Base-by-base conservation (phyloP, 768 basidiomycete genomes). In the Calocybe gangraenosa region DNA sequence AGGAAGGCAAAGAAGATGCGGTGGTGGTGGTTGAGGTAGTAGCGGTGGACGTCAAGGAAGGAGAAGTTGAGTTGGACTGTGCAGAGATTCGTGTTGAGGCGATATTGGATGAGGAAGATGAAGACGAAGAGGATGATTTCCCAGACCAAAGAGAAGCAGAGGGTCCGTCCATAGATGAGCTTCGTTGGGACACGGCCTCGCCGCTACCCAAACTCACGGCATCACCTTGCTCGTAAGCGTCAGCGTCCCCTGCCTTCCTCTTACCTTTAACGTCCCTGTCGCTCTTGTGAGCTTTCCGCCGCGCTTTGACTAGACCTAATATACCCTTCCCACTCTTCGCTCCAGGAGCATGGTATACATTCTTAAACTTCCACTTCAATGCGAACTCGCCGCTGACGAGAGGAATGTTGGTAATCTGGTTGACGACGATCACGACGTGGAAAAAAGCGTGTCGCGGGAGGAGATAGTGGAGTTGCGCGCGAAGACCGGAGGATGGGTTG, bases 281-380 rank as follows among this genome's bases (percentile, higher is more conserved):
- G 49, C 42, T 56, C 57, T 21, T 34, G 13, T 51, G 58, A 2
- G 38, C 57, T 44, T 60, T 65, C 7, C 58, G 60, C 48, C 60
- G 62, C 2, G 51, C 56, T 54, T 61, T 61, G 31, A 64, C 56
- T 18, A 62, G 53, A 8, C 57, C 58, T 36, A 75, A 56, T 23
- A 80, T 54, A 2, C 77, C 73, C 21, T 56, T 63, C 20, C 67
- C 70, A 32, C 55, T 53, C 57, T 73, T 67, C 15, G 65, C 49
- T 11, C 63, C 60, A 2, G 71, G 58, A 1, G 60, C 49, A 7
- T 52, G 51, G 30, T 69, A 64, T 2, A 70, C 70, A 51, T 79
- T 73, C 68, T 80, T 84, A 63, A 88, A 77, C 62, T 79, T 82
- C 85, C 87, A 88, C 17, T 73, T 68, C 4, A 83, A 75, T 15